These are phyloP conservation scores for Cucurbita ficifolia DNA, from an alignment of 306 rosid genomes.

Conservation along the genomic window DNA sequence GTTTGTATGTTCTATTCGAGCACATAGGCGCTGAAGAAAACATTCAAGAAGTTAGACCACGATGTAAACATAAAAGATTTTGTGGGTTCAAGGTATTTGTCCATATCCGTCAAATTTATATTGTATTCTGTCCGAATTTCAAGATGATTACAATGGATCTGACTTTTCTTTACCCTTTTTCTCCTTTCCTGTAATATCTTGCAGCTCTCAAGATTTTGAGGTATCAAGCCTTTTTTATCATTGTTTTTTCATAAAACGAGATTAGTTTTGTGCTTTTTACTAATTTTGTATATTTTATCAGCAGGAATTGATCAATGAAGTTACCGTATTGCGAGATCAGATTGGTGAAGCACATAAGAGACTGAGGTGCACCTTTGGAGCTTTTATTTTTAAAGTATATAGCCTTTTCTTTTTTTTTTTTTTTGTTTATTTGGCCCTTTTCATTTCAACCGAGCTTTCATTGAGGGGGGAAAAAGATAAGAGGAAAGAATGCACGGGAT, in stretches of 20 bases:
- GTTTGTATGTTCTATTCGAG: conserved; percentile 16
- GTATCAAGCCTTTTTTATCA: background rate
- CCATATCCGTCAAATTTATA: background rate
- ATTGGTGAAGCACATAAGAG: conserved; percentile 53
- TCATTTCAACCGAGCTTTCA: background rate
- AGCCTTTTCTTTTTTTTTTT: background rate
- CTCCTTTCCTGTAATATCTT: background rate
- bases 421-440: background rate
- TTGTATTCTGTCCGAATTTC: background rate
- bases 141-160: background rate
- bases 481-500: background rate
- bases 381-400: conserved; percentile 7
- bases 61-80: conserved; percentile 63
- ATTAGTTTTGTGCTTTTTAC: background rate
- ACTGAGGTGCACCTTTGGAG: conserved; percentile 37
- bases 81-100: conserved; percentile 49
- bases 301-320: conserved; percentile 52
- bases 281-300: background rate
- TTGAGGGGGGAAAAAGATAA: background rate
- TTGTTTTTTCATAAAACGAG: background rate
- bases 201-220: conserved; percentile 8
- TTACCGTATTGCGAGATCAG: conserved; percentile 31
- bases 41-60: conserved; percentile 75
- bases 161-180: background rate
- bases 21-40: conserved; percentile 67